Evolutionary conservation across 2,329 filamentous ascomycete genomes (phyloP), one percentile per base, ranked within the genome.

Genomic region (Lecanoromycetidae sp.): DNA sequence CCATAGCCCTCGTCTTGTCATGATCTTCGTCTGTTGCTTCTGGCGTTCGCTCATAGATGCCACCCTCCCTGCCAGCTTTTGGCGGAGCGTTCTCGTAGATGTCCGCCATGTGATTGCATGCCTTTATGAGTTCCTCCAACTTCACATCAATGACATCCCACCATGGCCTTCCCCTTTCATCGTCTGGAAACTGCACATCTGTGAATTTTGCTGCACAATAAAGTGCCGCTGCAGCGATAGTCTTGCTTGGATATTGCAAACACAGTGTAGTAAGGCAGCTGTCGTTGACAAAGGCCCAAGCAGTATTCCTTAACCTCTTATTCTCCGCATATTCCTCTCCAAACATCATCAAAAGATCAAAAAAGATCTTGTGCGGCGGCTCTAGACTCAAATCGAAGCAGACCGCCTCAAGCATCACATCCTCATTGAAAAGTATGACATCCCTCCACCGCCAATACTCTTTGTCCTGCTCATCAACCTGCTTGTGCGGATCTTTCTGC

Each of bases 401-500:
- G 15, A 98, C 72, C 37, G 80, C 79, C 63, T 96, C 91, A 13
- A 98, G 75, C 69, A 98, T 83, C 35, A 90, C 71, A 61, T 96
- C 91, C 66, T 98, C 91, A 60, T 93, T 87, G 55, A 84, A 82
- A 12, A 96, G 70, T 48, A 98, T 94, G 49, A 83, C 91, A 61
- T 98, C 91, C 52, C 87, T 79, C 91, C 91, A 98, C 59, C 84
- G 79, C 91, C 91, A 98, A 62, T 91, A 98, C 61, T 98, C 91
- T 60, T 95, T 96, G 56, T 84, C 93, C 64, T 96, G 88, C 65
- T 96, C 91, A 61, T 98, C 91, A 44, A 96, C 85, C 45, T 90
- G 72, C 50, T 95, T 76, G 57, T 87, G 84, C 1, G 86, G 74
- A 57, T 96, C 90, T 68, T 98, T 96, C 64, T 95, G 87, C 23